Evolutionary conservation across 2,329 filamentous ascomycete genomes (phyloP).

Genomic region (Sarocladium kiliense): DNA sequence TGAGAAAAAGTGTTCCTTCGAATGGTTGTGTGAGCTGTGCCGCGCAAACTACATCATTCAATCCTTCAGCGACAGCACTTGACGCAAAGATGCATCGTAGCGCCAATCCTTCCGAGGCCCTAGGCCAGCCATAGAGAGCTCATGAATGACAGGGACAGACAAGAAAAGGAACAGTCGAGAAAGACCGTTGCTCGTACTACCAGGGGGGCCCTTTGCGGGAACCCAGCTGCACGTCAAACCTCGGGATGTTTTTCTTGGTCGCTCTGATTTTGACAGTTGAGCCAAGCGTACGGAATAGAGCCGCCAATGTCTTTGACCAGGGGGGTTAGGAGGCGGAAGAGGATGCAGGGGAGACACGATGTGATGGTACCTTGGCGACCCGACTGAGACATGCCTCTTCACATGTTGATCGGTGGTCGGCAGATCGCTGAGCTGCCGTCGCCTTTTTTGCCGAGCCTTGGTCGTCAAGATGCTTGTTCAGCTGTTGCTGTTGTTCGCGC

Average conservation of each 20-base stretch:
- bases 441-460: too few relatives aligned
- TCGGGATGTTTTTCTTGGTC: background rate
- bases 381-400: background rate
- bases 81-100: too few relatives aligned
- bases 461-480: too few relatives aligned
- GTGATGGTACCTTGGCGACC: constrained; percentile 1
- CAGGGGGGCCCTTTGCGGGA: background rate
- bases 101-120: background rate
- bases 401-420: background rate
- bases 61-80: too few relatives aligned
- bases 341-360: background rate
- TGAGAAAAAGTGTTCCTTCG: background rate
- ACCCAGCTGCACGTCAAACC: background rate
- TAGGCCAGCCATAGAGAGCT: background rate
- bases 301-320: background rate
- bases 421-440: too few relatives aligned
- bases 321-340: background rate
- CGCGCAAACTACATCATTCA: too few relatives aligned
- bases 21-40: too few relatives aligned
- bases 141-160: background rate
- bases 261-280: background rate
- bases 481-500: too few relatives aligned
- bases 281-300: background rate
- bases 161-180: background rate
- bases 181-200: background rate